Evolutionary conservation across 176 grass and related monocot genomes (phyloP), one percentile per base, ranked within the genome.

Genomic region (Puya raimondii): DNA sequence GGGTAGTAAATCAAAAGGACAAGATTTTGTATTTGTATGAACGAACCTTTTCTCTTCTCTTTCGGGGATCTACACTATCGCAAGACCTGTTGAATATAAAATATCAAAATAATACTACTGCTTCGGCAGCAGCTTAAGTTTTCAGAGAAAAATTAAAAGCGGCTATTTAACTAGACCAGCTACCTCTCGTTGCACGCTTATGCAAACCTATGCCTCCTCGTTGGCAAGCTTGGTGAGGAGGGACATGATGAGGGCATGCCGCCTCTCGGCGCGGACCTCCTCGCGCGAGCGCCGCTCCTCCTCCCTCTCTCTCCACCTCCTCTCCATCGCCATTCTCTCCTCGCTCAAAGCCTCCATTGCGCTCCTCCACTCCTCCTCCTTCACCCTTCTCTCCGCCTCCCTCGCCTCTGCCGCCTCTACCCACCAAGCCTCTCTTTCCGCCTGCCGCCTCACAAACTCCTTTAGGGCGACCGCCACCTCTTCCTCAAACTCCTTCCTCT

Each of bases 371-470:
- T 99, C 83, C 85, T 86, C 87, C 72, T 99, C 95, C 68, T 84
- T 86, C 0, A 79, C 70, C 10, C 85, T 73, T 16, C 87, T 83
- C 78, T 90, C 78, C 15, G 80, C 78, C 72, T 91, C 95, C 23
- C 89, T 84, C 48, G 95, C 84, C 82, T 93, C 87, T 0, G 80
- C 78, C 9, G 83, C 82, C 85, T 88, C 87, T 67, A 90, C 65
- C 95, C 95, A 99, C 48, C 83, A 76, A 65, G 81, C 88, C 75
- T 94, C 87, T 82, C 90, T 93, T 82, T 99, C 87, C 72, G 70
- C 47, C 84, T 93, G 90, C 51, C 85, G 82, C 71, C 85, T 79
- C 82, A 81, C 82, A 76, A 94, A 93, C 74, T 91, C 87, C 66
- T 77, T 81, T 53, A 99, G 72, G 23, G 88, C 88, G 1, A 80